Evolutionary conservation across 2,329 filamentous ascomycete genomes (phyloP).

Genomic region (Amauroascus verrucosus): DNA sequence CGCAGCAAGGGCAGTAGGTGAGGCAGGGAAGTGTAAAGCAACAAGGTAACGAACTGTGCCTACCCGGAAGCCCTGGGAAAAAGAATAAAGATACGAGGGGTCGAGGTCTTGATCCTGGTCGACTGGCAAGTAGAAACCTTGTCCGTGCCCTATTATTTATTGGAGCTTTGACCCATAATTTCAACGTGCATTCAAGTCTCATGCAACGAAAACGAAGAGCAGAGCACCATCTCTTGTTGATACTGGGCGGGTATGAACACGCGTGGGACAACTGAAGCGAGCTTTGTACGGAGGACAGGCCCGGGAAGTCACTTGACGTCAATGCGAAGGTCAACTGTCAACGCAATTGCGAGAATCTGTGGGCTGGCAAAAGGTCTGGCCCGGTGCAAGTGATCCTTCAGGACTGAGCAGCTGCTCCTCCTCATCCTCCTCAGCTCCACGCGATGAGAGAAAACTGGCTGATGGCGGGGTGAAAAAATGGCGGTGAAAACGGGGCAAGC

Average conservation of each 20-base stretch:
- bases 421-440: not conserved
- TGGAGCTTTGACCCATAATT: not conserved
- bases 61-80: too few relatives aligned
- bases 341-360: not conserved
- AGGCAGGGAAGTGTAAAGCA: not conserved
- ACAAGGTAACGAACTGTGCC: too few relatives aligned
- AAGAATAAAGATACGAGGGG: not conserved
- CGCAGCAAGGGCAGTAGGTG: not conserved
- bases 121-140: not conserved
- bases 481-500: slow-evolving; percentile 4
- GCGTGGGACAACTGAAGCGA: too few relatives aligned
- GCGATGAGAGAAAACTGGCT: not conserved
- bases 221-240: too few relatives aligned
- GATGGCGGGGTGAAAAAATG: not conserved
- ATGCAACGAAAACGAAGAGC: not conserved
- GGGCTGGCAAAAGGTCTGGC: not conserved
- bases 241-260: too few relatives aligned
- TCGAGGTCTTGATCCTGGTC: not conserved
- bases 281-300: not conserved
- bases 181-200: not conserved
- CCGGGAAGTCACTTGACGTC: not conserved
- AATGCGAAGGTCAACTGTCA: not conserved
- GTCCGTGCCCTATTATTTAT: not conserved
- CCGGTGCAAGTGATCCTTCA: not conserved
- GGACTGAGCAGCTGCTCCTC: not conserved